Base-by-base conservation (phyloP, 2,329 filamentous ascomycete genomes). In the Cladophialophora bantiana region DNA sequence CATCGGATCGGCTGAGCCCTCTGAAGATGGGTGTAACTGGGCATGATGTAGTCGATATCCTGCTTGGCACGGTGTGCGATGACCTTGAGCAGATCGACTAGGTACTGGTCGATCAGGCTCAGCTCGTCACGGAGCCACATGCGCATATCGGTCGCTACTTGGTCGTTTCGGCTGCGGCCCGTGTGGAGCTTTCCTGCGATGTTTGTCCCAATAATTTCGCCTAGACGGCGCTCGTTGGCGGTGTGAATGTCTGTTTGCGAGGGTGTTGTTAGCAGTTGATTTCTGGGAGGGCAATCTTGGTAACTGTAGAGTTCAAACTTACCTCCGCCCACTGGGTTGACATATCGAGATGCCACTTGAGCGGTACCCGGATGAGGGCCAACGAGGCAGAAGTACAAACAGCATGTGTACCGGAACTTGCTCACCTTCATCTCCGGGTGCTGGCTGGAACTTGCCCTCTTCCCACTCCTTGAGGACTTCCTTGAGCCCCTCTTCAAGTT, bases 71-170 rank as follows among this genome's bases (percentile, higher is more conserved):
- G 86, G 55, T 82, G 81, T 40, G 88, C 85, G 13, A 89, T 86
- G 56, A 93, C 90, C 74, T 86, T 83, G 48, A 97, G 82, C 72
- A 96, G 86, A 62, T 87, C 85, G 52, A 87, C 83, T 4, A 97
- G 83, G 73, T 89, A 87, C 40, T 73, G 77, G 73, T 96, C 92
- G 59, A 96, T 87, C 70, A 83, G 83, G 64, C 84, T 85, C 65
- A 97, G 82, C 80, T 90, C 85, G 70, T 94, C 89, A 52, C 92
- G 86, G 70, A 96, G 81, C 93, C 93, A 97, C 77, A 97, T 83
- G 68, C 93, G 89, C 91, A 97, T 94, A 75, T 96, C 93, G 26
- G 90, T 94, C 56, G 89, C 93, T 64, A 96, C 88, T 80, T 97
- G 93, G 80, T 97, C 93, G 75, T 97, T 97, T 73, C 93, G 87